Base-by-base conservation (phyloP, 2,329 filamentous ascomycete species). In the Cylindrodendrum hubeiense region DNA sequence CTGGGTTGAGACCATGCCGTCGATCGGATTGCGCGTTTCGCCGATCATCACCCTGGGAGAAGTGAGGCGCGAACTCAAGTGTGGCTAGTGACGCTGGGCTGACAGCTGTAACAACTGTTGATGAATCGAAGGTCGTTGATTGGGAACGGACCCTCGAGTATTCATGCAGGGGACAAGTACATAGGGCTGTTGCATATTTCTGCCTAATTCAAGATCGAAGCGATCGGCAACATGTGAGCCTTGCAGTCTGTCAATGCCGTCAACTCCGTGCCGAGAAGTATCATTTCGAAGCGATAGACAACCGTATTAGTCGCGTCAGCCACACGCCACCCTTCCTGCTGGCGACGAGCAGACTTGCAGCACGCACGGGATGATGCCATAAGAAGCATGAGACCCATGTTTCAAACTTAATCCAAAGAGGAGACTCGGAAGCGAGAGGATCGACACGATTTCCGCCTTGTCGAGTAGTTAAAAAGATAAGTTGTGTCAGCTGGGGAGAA, bases 11-110 rank as follows among this genome's bases (percentile, higher is more conserved):
- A 28, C 15, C 28, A 24, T n/a, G 37, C 34, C 5, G 43, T 46
- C 22, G 52, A 46, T 13, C 28, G 19, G 30, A 63, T 66, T 51
- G 53, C 67, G 47, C 49, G 58, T 55, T 60, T 58, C 57, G 67
- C 54, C 59, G 59, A 66, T 73, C 60, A 61, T 50, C 46, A 33
- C 52, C 51, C 61, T 22, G 37, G n/a, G 50, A 59, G 12, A 26
- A 26, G 52, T 71, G 67, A 67, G 69, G 71, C 67, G 67, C 64
- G 62, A 68, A 67, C 60, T 72, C 59, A 63, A 69, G 61, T 74
- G 71, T 74, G 71, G 71, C 71, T 72, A 67, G 67, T 70, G 60
- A 67, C 52, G 50, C 51, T 43, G 55, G 63, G 46, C 67, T 67
- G 55, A 55, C 57, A 67, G 64, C 61, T 51, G 51, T 56, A 57